A percentile compares a stretch with the other conserved stretches of the same genome.
Conservation (phyloP, 2,329 filamentous ascomycete genomes). For the Beauveria sp. region DNA sequence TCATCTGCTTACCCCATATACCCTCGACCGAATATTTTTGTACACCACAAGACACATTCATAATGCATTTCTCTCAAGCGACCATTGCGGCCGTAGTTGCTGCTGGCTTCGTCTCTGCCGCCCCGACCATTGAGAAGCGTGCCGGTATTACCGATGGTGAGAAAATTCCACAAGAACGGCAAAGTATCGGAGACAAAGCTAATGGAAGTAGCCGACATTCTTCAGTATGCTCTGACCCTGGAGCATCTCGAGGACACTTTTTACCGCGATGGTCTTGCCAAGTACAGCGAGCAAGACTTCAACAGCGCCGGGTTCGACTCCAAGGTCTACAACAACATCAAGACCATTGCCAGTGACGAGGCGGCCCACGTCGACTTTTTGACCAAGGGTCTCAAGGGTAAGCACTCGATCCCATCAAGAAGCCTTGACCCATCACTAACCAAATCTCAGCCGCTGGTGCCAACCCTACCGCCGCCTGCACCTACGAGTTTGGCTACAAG, state of each 20-base stretch:
- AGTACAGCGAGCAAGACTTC: slow-evolving; percentile 60
- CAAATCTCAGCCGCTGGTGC: slow-evolving; percentile 54
- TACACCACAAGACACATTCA: not conserved
- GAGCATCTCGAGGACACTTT: slow-evolving; percentile 69
- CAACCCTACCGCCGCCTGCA: slow-evolving; percentile 60
- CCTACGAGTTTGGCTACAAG: slow-evolving; percentile 65
- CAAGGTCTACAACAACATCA: slow-evolving; percentile 50
- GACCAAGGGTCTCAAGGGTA: slow-evolving; percentile 15
- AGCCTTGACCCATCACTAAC: slow-evolving; percentile 23
- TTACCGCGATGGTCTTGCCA: slow-evolving; percentile 62
- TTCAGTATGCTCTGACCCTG: slow-evolving; percentile 52
- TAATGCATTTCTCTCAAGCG: slow-evolving; percentile 14
- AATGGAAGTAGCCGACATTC: slow-evolving; percentile 13
- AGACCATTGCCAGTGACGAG: slow-evolving; percentile 56
- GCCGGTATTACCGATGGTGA: slow-evolving; percentile 15
- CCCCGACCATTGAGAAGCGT: slow-evolving; percentile 13
- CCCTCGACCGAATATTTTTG: not conserved
- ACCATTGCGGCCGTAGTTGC: slow-evolving; percentile 12
- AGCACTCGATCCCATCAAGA: slow-evolving; percentile 24
- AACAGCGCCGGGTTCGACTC: slow-evolving; percentile 50
- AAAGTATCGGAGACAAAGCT: not conserved
- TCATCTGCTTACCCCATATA: not conserved
- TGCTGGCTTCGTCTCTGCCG: slow-evolving; percentile 13
- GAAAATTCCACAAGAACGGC: not conserved
- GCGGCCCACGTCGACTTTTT: slow-evolving; percentile 33